These are phyloP conservation scores for Apiospora arundinis DNA, from an alignment of 2,329 filamentous ascomycete genomes.

Conservation along the genomic window DNA sequence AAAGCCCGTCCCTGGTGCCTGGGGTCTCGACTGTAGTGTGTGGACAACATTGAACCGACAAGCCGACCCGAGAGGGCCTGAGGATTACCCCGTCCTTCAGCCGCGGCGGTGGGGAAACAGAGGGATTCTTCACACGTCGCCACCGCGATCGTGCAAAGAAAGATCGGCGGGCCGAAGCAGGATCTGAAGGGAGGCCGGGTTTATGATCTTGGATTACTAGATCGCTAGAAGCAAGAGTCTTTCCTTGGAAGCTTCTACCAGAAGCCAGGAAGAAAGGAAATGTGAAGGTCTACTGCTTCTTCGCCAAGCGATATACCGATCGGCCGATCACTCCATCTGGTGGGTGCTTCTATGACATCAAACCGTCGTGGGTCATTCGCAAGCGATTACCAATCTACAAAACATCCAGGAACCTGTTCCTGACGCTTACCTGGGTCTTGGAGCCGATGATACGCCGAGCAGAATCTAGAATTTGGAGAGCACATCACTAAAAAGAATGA, in stretches of 20 bases:
- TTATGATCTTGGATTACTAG: neutral
- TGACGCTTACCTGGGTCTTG: neutral
- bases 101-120: neutral
- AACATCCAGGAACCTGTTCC: neutral
- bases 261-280: neutral
- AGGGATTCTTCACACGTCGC: neutral
- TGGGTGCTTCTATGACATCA: slow-evolving; percentile 2
- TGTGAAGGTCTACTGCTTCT: neutral
- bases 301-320: slow-evolving; percentile 7
- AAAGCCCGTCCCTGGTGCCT: neutral
- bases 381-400: slow-evolving; percentile 5
- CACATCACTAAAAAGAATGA: too few relatives aligned
- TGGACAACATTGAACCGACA: neutral
- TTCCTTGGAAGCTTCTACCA: too few relatives aligned
- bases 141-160: neutral
- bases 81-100: neutral
- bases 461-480: too few relatives aligned
- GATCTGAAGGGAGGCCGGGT: neutral
- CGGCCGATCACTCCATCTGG: neutral
- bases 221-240: neutral
- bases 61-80: neutral
- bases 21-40: neutral
- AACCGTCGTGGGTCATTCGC: neutral
- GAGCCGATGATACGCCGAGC: neutral
- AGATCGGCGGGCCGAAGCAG: neutral